Percentiles rank a stretch among this genome's conserved stretches.
phyloP scores from a whole-genome alignment of 2,329 filamentous ascomycete species.

The Trichoderma sp. region DNA sequence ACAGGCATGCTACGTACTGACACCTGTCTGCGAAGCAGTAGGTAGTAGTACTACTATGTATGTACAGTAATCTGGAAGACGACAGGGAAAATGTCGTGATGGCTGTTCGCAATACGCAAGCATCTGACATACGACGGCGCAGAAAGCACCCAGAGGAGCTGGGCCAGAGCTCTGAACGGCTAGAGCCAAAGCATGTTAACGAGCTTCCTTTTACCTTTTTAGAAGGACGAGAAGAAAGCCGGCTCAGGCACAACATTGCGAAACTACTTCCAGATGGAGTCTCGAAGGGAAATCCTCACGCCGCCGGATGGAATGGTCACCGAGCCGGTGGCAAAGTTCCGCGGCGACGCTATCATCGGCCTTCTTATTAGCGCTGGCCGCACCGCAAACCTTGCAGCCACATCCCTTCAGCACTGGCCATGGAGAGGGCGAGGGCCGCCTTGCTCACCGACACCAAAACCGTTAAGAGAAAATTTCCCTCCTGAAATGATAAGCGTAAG shows the following conservation, averaged over 20 bases:
- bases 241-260: neutral
- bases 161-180: neutral
- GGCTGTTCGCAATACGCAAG: neutral
- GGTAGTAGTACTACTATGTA: no score
- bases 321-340: slow-evolving; percentile 18
- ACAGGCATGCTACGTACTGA: neutral
- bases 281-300: neutral
- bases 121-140: neutral
- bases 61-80: neutral
- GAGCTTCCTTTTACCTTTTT: neutral
- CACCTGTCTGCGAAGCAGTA: neutral
- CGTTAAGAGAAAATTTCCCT: neutral
- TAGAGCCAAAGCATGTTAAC: neutral
- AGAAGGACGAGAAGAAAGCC: neutral
- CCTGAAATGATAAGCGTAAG: slow-evolving; percentile 1
- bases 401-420: slow-evolving; percentile 14
- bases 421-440: neutral
- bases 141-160: neutral
- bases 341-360: slow-evolving; percentile 19
- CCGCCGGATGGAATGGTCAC: slow-evolving; percentile 5
- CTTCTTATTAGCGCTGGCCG: slow-evolving; percentile 16
- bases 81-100: neutral
- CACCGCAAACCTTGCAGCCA: slow-evolving; percentile 20
- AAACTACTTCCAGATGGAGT: slow-evolving; percentile 2
- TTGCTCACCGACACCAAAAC: slow-evolving; percentile 11